Evolutionary conservation across 257 asterid genomes (phyloP).

Genomic region (Petunia axillaris): DNA sequence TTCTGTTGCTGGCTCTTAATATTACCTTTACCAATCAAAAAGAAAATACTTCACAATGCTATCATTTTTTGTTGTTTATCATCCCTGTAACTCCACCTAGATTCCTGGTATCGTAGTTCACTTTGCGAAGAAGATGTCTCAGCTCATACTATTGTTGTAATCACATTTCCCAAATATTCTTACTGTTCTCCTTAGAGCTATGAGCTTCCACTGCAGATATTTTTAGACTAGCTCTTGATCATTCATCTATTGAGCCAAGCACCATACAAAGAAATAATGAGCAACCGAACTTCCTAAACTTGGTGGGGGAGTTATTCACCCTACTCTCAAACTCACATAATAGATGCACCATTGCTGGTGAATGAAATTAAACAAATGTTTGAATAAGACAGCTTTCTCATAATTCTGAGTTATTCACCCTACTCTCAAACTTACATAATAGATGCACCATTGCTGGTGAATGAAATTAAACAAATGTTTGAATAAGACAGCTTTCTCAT

Average conservation of each 20-base stretch:
- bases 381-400: neutral
- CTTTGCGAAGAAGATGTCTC: neutral
- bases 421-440: neutral
- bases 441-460: slow-evolving; percentile 9
- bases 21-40: no score
- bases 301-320: neutral
- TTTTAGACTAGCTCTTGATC: slow-evolving; percentile 19
- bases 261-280: neutral
- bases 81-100: neutral
- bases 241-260: neutral
- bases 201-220: neutral
- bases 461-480: slow-evolving; percentile 14
- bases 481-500: neutral
- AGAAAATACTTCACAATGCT: neutral
- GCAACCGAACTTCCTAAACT: neutral
- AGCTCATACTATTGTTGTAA: neutral
- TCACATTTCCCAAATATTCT: neutral
- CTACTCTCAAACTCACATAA: slow-evolving; percentile 1
- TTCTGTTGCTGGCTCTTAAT: no score
- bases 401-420: neutral
- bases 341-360: slow-evolving; percentile 9
- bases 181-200: neutral
- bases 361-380: slow-evolving; percentile 16
- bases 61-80: slow-evolving; percentile 16
- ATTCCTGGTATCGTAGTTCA: neutral